Evolutionary conservation across 768 basidiomycete genomes (phyloP).

Genomic region (Lactarius hatsudake): DNA sequence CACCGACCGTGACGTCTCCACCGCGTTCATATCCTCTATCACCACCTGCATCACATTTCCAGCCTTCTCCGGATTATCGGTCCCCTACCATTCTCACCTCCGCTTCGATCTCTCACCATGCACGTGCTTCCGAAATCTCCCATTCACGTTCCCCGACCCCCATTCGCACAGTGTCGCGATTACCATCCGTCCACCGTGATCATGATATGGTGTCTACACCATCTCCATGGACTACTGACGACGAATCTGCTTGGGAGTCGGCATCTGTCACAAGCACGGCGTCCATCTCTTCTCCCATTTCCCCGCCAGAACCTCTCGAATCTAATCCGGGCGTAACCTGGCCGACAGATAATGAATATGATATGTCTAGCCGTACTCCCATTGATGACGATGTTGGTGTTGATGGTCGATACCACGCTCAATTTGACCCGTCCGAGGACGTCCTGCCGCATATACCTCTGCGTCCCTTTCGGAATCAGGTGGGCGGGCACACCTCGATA

Average conservation of each 20-base stretch:
- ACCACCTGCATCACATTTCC: conserved; percentile 4
- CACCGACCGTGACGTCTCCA: conserved; percentile 36
- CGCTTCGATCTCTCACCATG: conserved; percentile 17
- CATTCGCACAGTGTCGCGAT: conserved; percentile 33
- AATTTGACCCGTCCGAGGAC: conserved; percentile 48
- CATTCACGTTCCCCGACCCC: conserved; percentile 43
- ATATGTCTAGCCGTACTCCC: conserved; percentile 11
- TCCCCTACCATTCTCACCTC: conserved; percentile 13
- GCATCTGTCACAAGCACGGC: conserved; percentile 61
- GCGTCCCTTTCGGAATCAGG: conserved; percentile 94
- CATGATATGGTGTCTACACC: conserved; percentile 32
- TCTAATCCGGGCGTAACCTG: conserved; percentile 33
- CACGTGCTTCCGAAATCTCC: conserved; percentile 18
- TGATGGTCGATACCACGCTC: conserved; percentile 39
- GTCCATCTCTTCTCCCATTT: conserved; percentile 50
- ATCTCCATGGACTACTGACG: conserved; percentile 74
- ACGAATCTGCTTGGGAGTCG: conserved; percentile 75
- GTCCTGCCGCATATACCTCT: conserved; percentile 86
- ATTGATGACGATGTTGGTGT: conserved; percentile 25
- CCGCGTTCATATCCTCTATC: conserved; percentile 33
- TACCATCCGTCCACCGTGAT: conserved; percentile 24
- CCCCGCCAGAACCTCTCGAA: conserved; percentile 36
- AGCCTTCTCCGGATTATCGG: conserved; percentile 13
- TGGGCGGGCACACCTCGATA: conserved; percentile 95
- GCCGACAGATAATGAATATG: conserved; percentile 36